Conservation (phyloP, 495 filamentous ascomycete genomes). For the Articulospora tetracladia region DNA sequence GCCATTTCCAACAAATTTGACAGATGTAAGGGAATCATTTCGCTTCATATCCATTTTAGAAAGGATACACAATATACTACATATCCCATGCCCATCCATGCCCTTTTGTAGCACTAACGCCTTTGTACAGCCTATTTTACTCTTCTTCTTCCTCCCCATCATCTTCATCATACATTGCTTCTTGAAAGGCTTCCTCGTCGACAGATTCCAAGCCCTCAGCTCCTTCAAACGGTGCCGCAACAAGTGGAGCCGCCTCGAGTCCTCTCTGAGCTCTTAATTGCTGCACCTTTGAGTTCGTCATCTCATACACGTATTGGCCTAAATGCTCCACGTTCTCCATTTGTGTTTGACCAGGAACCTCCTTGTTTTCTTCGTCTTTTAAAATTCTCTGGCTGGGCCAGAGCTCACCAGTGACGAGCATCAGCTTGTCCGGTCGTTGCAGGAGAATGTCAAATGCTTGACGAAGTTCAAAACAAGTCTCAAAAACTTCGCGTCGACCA, state of each 20-base stretch:
- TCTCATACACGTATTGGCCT: constrained; percentile 95
- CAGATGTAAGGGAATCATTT: no score
- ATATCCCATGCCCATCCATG: no score
- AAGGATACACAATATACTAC: no score
- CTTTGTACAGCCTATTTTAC: neutral
- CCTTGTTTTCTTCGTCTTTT: constrained; percentile 47
- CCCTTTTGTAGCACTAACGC: no score
- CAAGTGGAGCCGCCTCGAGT: constrained; percentile 23
- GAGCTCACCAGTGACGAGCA: constrained; percentile 79
- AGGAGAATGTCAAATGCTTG: constrained; percentile 77
- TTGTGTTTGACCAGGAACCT: constrained; percentile 44
- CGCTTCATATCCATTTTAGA: no score
- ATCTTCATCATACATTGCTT: constrained; percentile 6
- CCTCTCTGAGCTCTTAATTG: constrained; percentile 42
- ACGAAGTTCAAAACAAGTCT: constrained; percentile 80
- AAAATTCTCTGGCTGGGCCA: constrained; percentile 65
- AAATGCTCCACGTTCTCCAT: constrained; percentile 95
- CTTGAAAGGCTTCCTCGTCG: constrained; percentile 21
- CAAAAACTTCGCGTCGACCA: constrained; percentile 85
- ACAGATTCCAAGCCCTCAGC: constrained; percentile 37
- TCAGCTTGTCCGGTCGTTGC: constrained; percentile 71
- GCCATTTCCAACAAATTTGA: no score
- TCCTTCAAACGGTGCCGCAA: constrained; percentile 18
- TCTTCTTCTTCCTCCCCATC: neutral
- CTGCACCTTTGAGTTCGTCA: constrained; percentile 79